Percentiles rank a stretch among this genome's conserved stretches.
These are phyloP conservation scores for Triticum dicoccoides DNA, from an alignment of 176 grass and related monocot genomes.

Conservation along the genomic window DNA sequence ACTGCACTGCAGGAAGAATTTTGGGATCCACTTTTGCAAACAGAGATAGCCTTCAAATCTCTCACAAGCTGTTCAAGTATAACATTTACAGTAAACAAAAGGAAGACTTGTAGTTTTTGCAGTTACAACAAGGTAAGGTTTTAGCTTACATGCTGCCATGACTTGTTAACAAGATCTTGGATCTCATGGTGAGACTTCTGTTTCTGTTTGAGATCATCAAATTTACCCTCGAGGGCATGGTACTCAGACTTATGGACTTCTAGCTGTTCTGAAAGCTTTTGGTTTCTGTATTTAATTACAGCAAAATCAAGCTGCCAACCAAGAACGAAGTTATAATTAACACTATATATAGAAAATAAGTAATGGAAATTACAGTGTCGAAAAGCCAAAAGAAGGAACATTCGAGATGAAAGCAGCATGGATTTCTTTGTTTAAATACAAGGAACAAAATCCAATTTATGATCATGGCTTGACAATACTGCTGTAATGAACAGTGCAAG, in stretches of 20 bases:
- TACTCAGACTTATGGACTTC: constrained; percentile 84
- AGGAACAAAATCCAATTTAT: not conserved
- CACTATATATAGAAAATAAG: not conserved
- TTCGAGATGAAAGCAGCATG: not conserved
- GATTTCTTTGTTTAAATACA: not conserved
- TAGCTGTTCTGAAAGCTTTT: constrained; percentile 84
- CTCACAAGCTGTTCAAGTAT: constrained; percentile 54
- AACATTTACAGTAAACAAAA: not conserved
- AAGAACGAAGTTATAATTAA: constrained; percentile 3
- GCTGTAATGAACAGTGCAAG: not conserved
- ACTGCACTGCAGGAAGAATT: constrained; percentile 32
- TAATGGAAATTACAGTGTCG: not conserved
- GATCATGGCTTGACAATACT: not conserved
- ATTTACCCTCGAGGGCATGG: constrained; percentile 70
- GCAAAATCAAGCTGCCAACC: constrained; percentile 68
- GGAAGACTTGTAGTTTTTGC: not conserved
- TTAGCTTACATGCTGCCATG: constrained; percentile 59
- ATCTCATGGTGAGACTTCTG: constrained; percentile 51
- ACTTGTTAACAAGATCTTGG: constrained; percentile 61
- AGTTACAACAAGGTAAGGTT: constrained; percentile 10
- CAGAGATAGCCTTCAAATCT: constrained; percentile 59
- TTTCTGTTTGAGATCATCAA: constrained; percentile 63
- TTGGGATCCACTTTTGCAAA: constrained; percentile 40
- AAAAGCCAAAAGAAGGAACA: not conserved
- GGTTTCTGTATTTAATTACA: constrained; percentile 91